phyloP scores from a whole-genome alignment of 208 protist species.

The Entamoeba histolytica region DNA sequence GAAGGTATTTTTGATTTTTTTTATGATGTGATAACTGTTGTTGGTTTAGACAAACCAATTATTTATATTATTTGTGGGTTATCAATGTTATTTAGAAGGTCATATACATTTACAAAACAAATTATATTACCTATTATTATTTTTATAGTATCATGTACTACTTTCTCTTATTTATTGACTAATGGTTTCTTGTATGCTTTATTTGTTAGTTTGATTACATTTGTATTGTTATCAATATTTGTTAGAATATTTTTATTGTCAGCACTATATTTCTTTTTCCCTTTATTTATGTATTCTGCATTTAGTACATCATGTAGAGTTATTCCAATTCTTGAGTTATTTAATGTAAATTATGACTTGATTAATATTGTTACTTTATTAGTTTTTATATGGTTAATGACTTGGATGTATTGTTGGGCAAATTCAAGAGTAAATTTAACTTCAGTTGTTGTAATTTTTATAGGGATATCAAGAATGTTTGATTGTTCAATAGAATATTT shows the following conservation, averaged over 20 bases:
- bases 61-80: not conserved
- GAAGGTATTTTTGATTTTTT: not conserved
- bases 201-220: not conserved
- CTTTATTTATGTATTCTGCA: not conserved
- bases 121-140: not conserved
- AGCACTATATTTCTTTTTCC: not conserved
- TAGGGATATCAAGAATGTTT: not conserved
- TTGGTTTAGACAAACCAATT: not conserved
- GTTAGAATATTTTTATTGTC: not conserved
- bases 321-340: not conserved
- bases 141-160: not conserved
- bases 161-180: not conserved
- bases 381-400: not conserved
- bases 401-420: not conserved
- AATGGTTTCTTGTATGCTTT: not conserved
- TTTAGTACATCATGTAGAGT: not conserved
- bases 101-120: not conserved
- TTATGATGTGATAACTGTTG: not conserved
- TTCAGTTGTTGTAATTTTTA: not conserved
- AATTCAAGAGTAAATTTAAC: not conserved
- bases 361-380: not conserved
- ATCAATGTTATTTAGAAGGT: not conserved
- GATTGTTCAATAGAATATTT: not conserved
- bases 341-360: not conserved
- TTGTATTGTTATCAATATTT: not conserved